phyloP scores from a whole-genome alignment of 495 filamentous ascomycete species.

The Friedmanniomyces endolithicus region DNA sequence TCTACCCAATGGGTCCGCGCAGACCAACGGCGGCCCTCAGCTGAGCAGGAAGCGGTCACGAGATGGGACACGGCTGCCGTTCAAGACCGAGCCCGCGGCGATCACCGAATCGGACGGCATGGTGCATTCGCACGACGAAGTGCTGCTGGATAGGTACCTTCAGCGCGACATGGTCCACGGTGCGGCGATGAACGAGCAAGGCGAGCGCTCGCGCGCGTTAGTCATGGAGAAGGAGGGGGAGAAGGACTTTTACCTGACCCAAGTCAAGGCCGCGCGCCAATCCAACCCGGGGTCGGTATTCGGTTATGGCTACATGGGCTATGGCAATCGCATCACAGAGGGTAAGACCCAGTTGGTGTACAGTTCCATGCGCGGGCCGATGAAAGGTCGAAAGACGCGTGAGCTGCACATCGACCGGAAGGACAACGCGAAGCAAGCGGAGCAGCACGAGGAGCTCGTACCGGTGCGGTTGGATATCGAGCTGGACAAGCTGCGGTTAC shows the following conservation, averaged over 20 bases:
- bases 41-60: slow-evolving; percentile 47
- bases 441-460: slow-evolving; percentile 80
- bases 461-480: slow-evolving; percentile 89
- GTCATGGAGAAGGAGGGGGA: slow-evolving; percentile 39
- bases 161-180: slow-evolving; percentile 63
- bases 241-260: slow-evolving; percentile 37
- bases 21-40: slow-evolving; percentile 11
- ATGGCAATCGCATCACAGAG: slow-evolving; percentile 76
- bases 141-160: slow-evolving; percentile 60
- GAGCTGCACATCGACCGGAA: slow-evolving; percentile 59
- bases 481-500: slow-evolving; percentile 86
- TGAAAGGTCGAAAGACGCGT: slow-evolving; percentile 60
- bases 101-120: slow-evolving; percentile 14
- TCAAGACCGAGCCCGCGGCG: slow-evolving; percentile 1
- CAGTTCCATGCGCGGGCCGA: slow-evolving; percentile 55
- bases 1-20: slow-evolving; percentile 33
- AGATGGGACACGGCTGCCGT: slow-evolving; percentile 39
- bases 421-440: slow-evolving; percentile 69
- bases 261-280: slow-evolving; percentile 38
- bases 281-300: slow-evolving; percentile 49
- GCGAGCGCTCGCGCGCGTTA: slow-evolving; percentile 21
- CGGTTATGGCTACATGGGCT: slow-evolving; percentile 78
- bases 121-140: slow-evolving; percentile 23
- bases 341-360: slow-evolving; percentile 52
- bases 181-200: slow-evolving; percentile 43